These are phyloP conservation scores for Aegilops sharonensis DNA, from an alignment of 176 grass and related monocot species.

Conservation along the genomic window DNA sequence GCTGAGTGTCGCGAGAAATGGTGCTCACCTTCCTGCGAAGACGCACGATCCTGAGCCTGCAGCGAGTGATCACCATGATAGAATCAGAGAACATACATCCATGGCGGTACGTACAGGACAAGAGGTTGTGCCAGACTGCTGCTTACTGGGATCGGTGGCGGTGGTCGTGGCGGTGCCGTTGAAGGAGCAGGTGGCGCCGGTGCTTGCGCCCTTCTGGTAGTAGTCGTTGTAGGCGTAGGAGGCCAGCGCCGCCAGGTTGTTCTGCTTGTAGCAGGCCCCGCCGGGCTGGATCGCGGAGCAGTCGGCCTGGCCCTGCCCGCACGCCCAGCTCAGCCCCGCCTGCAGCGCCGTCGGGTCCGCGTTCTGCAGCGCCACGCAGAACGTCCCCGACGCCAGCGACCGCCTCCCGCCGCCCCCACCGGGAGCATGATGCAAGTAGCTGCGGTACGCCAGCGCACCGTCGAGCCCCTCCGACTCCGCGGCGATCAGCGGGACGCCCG, in stretches of 20 bases:
- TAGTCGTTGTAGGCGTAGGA: conserved; percentile 97
- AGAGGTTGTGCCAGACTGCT: too few relatives aligned
- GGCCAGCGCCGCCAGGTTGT: conserved; percentile 67
- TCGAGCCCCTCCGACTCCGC: background rate
- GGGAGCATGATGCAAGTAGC: background rate
- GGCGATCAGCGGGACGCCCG: conserved; percentile 31
- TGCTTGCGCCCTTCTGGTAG: conserved; percentile 45
- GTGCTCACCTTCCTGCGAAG: conserved; percentile 71
- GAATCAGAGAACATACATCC: background rate
- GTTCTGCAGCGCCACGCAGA: conserved; percentile 80
- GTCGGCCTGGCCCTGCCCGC: conserved; percentile 58
- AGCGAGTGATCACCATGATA: background rate
- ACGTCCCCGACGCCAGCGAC: conserved; percentile 50
- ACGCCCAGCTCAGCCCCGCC: conserved; percentile 73
- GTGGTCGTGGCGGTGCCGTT: conserved; percentile 58
- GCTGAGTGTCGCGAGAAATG: background rate
- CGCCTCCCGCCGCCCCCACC: background rate
- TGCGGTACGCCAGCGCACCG: background rate
- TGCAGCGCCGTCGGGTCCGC: conserved; percentile 59
- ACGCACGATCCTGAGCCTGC: conserved; percentile 76
- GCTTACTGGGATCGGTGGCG: conserved; percentile 68
- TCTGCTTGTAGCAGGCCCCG: conserved; percentile 55
- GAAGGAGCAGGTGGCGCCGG: conserved; percentile 82
- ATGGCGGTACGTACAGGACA: background rate
- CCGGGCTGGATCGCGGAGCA: conserved; percentile 73